Evolutionary conservation across 1,284 basidiomycete genomes (phyloP), one percentile per base, ranked within the genome.

Genomic region (Quambalaria eucalypti): DNA sequence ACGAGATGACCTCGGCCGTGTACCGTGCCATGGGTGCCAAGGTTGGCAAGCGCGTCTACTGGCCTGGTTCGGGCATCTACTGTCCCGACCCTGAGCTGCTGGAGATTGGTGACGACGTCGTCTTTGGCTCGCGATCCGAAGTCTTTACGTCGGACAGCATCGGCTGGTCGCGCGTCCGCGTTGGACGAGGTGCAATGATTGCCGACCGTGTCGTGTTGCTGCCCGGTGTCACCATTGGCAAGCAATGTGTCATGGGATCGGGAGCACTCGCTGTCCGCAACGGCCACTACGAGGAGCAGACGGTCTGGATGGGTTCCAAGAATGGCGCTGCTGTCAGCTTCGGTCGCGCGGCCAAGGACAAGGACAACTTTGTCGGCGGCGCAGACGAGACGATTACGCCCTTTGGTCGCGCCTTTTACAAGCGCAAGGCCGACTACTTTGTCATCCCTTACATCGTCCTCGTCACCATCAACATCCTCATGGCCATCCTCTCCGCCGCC

Each of bases 221-320:
- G 10, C 73, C 73, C 5, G 73, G 73, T 33, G 67, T 65, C n/a
- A 69, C 71, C 19, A 55, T 75, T 19, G 73, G 73, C 30, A 61
- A 63, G 48, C 73, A 71, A 54, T 73, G 71, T 54, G 73, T 75
- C 40, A 75, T 75, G 73, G 73, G 73, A 16, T 75, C 73, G 2
- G 73, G 73, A 47, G 73, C 73, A 4, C 56, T 75, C 26, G 63
- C 71, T 8, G 66, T 71, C 28, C 68, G 73, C 26, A 72, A 72
- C 36, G 73, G 73, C 28, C 67, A 66, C 56, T 75, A 75, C 57
- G 73, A 75, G 51, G 73, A 75, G 52, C 59, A 66, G 48, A 69
- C 69, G 16, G 73, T 75, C 12, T 75, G 73, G 73, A 75, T 75
- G 73, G 73, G 73, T 25, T 60, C 64, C 48, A 75, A 75, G 66